phyloP scores from a whole-genome alignment of 352 stramenopile species.

The Phytopythium mirpurense region DNA sequence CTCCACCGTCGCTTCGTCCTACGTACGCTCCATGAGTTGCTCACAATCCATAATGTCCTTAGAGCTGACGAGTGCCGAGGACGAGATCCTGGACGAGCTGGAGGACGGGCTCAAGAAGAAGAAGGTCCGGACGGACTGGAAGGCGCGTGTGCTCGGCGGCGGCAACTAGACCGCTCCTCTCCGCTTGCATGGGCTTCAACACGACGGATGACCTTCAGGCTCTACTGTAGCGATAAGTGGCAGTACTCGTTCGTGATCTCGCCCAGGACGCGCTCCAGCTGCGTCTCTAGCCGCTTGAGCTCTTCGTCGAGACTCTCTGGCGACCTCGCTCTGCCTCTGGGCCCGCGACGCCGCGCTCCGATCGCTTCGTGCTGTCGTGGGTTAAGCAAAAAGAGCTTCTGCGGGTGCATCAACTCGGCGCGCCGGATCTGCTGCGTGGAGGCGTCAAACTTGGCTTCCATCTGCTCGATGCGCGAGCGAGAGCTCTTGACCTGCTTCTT shows the following conservation, averaged over 20 bases:
- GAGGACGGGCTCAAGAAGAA: conserved; percentile 80
- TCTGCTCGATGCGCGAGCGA: conserved; percentile 27
- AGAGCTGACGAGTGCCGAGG: conserved; percentile 45
- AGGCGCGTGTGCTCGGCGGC: conserved; percentile 9
- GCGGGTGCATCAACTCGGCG: conserved; percentile 36
- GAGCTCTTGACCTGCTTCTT: conserved; percentile 29
- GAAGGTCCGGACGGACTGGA: conserved; percentile 58
- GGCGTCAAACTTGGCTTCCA: conserved; percentile 42
- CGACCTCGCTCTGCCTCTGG: conserved; percentile 9
- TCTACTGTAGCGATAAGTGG: conserved; percentile 28
- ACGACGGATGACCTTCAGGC: too few species aligned
- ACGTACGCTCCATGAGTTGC: too few species aligned
- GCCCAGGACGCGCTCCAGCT: conserved; percentile 41
- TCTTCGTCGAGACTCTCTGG: conserved; percentile 15
- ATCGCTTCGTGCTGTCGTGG: not conserved
- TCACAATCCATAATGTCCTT: not conserved
- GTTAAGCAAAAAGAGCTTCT: conserved; percentile 38
- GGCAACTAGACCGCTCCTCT: not conserved
- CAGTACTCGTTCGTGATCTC: conserved; percentile 56
- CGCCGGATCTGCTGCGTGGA: conserved; percentile 31
- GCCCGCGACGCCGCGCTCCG: not conserved
- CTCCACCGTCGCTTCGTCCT: too few species aligned
- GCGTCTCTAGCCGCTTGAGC: conserved; percentile 28
- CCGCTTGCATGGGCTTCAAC: too few species aligned
- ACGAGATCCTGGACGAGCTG: conserved; percentile 46